Evolutionary conservation across 2,329 filamentous ascomycete species (phyloP), one percentile per base, ranked within the genome.

Genomic region (Trichoderma hamatum): DNA sequence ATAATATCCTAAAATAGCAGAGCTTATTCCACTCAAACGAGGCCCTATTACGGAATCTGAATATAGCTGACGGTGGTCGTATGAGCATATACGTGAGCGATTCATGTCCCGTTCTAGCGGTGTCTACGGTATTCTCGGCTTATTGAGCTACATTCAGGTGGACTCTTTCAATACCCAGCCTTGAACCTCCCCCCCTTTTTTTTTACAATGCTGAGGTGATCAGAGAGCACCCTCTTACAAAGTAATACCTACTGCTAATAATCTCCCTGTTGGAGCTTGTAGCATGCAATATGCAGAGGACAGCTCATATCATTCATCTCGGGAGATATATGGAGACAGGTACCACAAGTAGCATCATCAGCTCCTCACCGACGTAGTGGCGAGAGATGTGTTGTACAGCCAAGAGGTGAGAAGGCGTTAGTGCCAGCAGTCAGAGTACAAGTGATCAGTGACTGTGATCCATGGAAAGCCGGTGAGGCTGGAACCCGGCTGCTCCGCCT

Each of bases 221-320:
- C 14, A 43, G 14, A 58, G 11, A 58, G 30, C 21, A 43, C 19
- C 39, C 3, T 43, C 16, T n/a, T 43, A 43, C 21, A 56, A 32
- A 32, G 6, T 16, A n/a, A 2, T 9, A 19, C 3, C 6, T 9
- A 19, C 3, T 28, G 5, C 56, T n/a, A 43, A 9, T 19, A 1
- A 9, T 9, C 36, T 16, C 34, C 7, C 21, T 14, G 11, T 28
- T 14, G 36, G 21, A 63, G n/a, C 30, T n/a, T 34, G 60, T 30
- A 62, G 11, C 28, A 28, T 24, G 60, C 46, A 63, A 54, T 21
- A 63, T 52, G 61, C 49, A 64, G 21, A 32, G 39, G 61, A 64
- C 49, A 64, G 34, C 61, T 64, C 49, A 64, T 24, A 55, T 55
- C n/a, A 14, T 16, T 54, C 32, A 6, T 19, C 14, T 24, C 36